Base-by-base conservation (phyloP, 257 asterid species). In the Thymus quinquecostatus region DNA sequence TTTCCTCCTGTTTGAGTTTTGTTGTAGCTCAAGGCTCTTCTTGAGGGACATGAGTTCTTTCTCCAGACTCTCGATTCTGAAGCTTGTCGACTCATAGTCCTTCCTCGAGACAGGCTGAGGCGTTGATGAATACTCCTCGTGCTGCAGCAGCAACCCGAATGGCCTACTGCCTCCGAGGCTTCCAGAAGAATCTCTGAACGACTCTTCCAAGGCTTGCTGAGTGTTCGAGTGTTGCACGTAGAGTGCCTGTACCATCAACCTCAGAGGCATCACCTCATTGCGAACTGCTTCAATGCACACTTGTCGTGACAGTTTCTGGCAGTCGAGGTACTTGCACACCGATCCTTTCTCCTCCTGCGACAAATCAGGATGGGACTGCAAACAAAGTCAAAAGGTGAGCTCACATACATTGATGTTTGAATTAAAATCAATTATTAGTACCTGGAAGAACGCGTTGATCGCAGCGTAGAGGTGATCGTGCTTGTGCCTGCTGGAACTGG, bases 231-330 rank as follows among this genome's bases (percentile, higher is more conserved):
- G 95, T 84, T 90, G 97, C 59, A 88, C 89, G 32, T 85, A 86
- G 56, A 90, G 91, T 2, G 93, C 97, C 73, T 86, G 97, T 66
- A 90, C 89, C 54, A 90, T 83, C 28, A 90, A 84, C 50, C 91
- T 71, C 69, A 90, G 71, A 1, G 96, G 97, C 96, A 88, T 90
- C 69, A 72, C 60, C 58, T 88, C 91, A 66, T 90, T 88, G 49
- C 88, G 89, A 8, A 90, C 93, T 1, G 91, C 97, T 77, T 82
- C 90, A 10, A 86, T 77, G 79, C 96, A 86, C 3, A 81, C 81
- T 53, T 83, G 76, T 60, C 81, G 90, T 5, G 97, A 88, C 51
- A 90, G 86, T 76, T 83, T 90, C 76, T 80, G 89, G 86, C 97
- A 88, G 75, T 83, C 79, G 59, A 90, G 88, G 75, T 85, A 79